Base-by-base conservation (phyloP, 2,329 filamentous ascomycete species). In the Chaetomium olivaceum region DNA sequence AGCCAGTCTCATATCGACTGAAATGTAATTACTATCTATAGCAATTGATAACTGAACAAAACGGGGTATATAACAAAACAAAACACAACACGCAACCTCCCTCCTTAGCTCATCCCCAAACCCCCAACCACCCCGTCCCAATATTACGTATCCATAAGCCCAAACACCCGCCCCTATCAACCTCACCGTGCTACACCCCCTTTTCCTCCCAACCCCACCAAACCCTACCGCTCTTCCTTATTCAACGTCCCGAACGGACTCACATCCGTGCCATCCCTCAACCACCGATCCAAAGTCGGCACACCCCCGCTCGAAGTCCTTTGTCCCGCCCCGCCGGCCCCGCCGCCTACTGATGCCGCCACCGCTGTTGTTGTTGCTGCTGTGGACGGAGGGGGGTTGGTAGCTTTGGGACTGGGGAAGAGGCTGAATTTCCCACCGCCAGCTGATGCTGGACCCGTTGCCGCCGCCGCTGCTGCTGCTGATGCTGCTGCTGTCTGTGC, bases 231-330 rank as follows among this genome's bases (percentile, higher is more conserved):
- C n/a, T n/a, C n/a, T n/a, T n/a, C 16, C 16, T 43, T n/a, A 19
- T 6, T 70, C 50, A 77, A 67, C 46, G 74, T 73, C 31, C 71
- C 74, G 66, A 78, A 77, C 3, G 77, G 76, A 58, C 76, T 77
- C 7, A 77, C 75, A 11, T 72, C 74, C 2, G 74, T 76, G 55
- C 74, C 74, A 1, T 74, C 72, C 54, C 72, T 61, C 52, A 79
- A 67, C 76, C 76, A 78, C 36, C 69, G 70, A 58, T 77, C 73
- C 57, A 78, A 66, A 19, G 70, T 77, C 6, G 74, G 71, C 36
- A 61, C 66, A 25, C 61, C 59, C 21, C 61, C 67, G 48, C 62
- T 63, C 46, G 67, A 66, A 9, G 2, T 8, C 54, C 43, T 7
- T 25, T 27, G n/a, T 21, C 21, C 39, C 4, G 50, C 48, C 46